These are phyloP conservation scores for Poteriospumella lacustris DNA, from an alignment of 108 stramenopile species.

Conservation along the genomic window DNA sequence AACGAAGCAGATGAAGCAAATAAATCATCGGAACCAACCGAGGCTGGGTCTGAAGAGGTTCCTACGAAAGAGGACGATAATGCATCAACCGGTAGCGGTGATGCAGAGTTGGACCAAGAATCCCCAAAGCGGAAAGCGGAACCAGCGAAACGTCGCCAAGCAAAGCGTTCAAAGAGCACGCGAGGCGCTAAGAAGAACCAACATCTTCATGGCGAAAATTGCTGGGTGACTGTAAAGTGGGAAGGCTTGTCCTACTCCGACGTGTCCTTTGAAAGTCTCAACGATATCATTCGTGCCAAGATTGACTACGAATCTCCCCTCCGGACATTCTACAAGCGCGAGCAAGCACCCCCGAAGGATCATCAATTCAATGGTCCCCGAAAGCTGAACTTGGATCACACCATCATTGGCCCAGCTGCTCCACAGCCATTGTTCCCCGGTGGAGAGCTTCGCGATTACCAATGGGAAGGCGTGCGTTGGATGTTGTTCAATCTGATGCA, in stretches of 20 bases:
- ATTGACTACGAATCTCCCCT: neutral
- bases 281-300: neutral
- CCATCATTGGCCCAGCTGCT: neutral
- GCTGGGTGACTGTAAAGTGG: conserved; percentile 24
- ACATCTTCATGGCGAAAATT: neutral
- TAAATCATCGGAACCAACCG: neutral
- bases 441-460: conserved; percentile 79
- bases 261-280: conserved; percentile 4
- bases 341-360: neutral
- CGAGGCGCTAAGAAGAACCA: too few species aligned
- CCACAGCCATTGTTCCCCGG: conserved; percentile 33
- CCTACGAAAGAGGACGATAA: neutral
- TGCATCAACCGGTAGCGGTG: neutral
- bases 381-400: neutral
- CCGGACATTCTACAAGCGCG: conserved; percentile 12
- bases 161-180: too few species aligned
- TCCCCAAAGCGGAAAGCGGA: neutral
- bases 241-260: conserved; percentile 19
- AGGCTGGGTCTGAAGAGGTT: neutral
- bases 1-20: neutral
- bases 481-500: conserved; percentile 87
- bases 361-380: neutral
- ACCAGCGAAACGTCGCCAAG: too few species aligned
- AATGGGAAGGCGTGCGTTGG: conserved; percentile 94
- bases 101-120: too few species aligned